These are phyloP conservation scores for Xylariaceae sp. DNA, from an alignment of 2,329 filamentous ascomycete genomes.

Conservation along the genomic window DNA sequence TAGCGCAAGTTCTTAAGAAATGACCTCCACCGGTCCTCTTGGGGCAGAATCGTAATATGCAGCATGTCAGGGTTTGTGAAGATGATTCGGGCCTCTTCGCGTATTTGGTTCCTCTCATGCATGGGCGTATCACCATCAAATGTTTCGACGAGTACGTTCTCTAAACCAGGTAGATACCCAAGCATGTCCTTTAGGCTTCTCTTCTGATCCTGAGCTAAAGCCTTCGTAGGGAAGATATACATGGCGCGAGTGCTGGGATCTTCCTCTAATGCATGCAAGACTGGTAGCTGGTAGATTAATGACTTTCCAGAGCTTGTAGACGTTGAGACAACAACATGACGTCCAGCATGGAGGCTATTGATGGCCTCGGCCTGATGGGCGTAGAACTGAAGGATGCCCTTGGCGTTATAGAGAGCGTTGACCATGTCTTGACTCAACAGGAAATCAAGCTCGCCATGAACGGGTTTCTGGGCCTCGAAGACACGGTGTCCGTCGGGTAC, in stretches of 20 bases:
- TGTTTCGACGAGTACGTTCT: slow-evolving; percentile 82
- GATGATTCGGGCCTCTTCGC: slow-evolving; percentile 88
- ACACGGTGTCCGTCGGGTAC: slow-evolving; percentile 92
- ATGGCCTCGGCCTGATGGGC: slow-evolving; percentile 93
- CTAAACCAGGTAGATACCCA: slow-evolving; percentile 76
- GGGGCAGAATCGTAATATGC: slow-evolving; percentile 89
- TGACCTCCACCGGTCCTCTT: slow-evolving; percentile 86
- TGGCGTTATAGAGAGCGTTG: slow-evolving; percentile 94
- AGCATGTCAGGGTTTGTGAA: slow-evolving; percentile 99
- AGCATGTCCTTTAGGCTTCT: slow-evolving; percentile 87
- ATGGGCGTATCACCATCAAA: slow-evolving; percentile 96
- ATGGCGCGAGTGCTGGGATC: slow-evolving; percentile 81
- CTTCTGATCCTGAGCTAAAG: slow-evolving; percentile 91
- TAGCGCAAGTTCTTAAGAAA: slow-evolving; percentile 90
- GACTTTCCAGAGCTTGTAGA: slow-evolving; percentile 97
- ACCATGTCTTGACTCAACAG: slow-evolving; percentile 87
- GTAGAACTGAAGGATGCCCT: slow-evolving; percentile 84
- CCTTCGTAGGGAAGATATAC: slow-evolving; percentile 99
- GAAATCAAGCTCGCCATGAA: slow-evolving; percentile 85
- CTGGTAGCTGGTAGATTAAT: slow-evolving; percentile 95
- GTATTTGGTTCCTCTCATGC: slow-evolving; percentile 75
- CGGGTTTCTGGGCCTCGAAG: slow-evolving; percentile 81
- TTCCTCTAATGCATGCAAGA: slow-evolving; percentile 83
- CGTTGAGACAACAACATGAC: slow-evolving; percentile 90
- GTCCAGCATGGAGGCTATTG: slow-evolving; percentile 81